These are phyloP conservation scores for Dothiorella sarmentorum DNA, from an alignment of 2,329 filamentous ascomycete species.

Conservation along the genomic window DNA sequence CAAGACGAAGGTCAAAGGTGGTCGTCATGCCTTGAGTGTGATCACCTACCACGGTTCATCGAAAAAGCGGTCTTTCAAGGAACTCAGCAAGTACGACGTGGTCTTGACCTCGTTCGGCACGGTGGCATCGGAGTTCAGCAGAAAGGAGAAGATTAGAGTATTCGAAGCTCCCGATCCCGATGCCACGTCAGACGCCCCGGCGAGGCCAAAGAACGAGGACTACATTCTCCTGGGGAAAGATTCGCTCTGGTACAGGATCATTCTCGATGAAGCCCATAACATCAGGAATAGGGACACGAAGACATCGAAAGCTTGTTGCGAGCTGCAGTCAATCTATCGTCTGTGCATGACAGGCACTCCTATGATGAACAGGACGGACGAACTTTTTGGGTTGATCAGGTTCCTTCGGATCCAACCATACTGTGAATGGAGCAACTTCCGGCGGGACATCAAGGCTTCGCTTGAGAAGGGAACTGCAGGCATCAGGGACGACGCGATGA, in stretches of 20 bases:
- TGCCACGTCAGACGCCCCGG: slow-evolving; percentile 84
- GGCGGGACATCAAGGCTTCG: slow-evolving; percentile 45
- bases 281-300: slow-evolving; percentile 73
- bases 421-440: slow-evolving; percentile 61
- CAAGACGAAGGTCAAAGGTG: slow-evolving; percentile 59
- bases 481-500: slow-evolving; percentile 54
- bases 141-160: slow-evolving; percentile 56
- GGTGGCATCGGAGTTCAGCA: slow-evolving; percentile 40
- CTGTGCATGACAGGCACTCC: slow-evolving; percentile 79
- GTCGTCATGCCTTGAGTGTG: slow-evolving; percentile 57
- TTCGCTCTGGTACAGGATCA: slow-evolving; percentile 64
- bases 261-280: slow-evolving; percentile 76
- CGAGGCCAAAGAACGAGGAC: slow-evolving; percentile 68
- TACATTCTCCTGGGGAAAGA: slow-evolving; percentile 54
- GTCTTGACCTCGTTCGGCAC: slow-evolving; percentile 78
- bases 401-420: slow-evolving; percentile 79
- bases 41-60: slow-evolving; percentile 66
- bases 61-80: slow-evolving; percentile 57
- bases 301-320: slow-evolving; percentile 57
- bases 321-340: slow-evolving; percentile 59
- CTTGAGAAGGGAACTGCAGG: slow-evolving; percentile 23
- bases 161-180: slow-evolving; percentile 80
- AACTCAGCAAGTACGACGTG: slow-evolving; percentile 65
- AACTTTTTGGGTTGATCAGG: slow-evolving; percentile 72
- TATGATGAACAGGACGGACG: slow-evolving; percentile 81